Evolutionary conservation across 257 asterid species (phyloP), one percentile per base, ranked within the genome.

Genomic region (Gardenia jasminoides): DNA sequence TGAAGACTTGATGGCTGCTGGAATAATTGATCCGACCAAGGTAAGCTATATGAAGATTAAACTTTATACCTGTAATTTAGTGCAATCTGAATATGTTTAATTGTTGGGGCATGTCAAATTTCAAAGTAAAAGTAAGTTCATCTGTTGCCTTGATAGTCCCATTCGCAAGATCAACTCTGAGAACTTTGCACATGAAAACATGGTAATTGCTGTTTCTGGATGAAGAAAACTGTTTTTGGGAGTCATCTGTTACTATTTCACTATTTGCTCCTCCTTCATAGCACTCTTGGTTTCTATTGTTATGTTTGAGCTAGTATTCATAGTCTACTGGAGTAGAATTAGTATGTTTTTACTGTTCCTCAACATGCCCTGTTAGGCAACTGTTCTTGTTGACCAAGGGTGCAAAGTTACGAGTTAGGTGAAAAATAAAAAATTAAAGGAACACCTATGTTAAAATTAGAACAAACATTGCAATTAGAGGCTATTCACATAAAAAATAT

Each of bases 1-100:
- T 68, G 99, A 95, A 86, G 99, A 95, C 85, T 88, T 93, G 73
- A 93, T 93, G 98, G 91, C 98, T 44, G 99, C 98, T 46, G 99
- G 98, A 77, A 95, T 95, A 0, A 95, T 95, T 52, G 99, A 95
- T 83, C 99, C 99, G 46, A 95, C 99, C 8, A 95, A 95, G 97
- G 98, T 94, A 22, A 72, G 76, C 24, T 75, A 8, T 12, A n/a
- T 52, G 41, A 20, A 30, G 36, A 47, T 43, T 3, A 28, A 10
- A 10, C 13, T 69, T 1, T 77, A 10, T 48, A n/a, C n/a, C n/a
- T n/a, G n/a, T n/a, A n/a, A n/a, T 12, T 12, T 39, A 43, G 24
- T 8, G 26, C 17, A 28, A 46, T 11, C 36, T 24, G 52, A 30
- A 44, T 70, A 3, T 70, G 22, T 56, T 70, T 47, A 48, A 70